phyloP scores from a whole-genome alignment of 768 basidiomycete species.

The Scleroderma citrinum region DNA sequence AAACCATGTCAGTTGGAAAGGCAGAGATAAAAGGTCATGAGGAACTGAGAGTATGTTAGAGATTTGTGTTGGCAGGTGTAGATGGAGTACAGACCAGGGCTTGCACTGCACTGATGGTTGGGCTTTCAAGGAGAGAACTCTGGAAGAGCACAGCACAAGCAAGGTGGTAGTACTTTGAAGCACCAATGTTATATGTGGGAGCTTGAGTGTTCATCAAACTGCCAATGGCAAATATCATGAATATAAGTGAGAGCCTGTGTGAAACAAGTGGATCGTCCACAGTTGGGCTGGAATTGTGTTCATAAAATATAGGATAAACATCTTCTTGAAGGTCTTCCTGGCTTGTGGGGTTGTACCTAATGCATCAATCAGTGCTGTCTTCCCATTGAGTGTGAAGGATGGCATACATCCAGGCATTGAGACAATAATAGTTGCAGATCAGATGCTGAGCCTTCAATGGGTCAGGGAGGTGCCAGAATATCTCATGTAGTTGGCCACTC shows the following conservation, averaged over 20 bases:
- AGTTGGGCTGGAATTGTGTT: slow-evolving; percentile 35
- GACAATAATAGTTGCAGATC: slow-evolving; percentile 55
- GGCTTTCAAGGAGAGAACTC: no score
- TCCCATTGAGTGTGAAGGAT: slow-evolving; percentile 3
- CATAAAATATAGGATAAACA: no score
- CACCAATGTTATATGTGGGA: slow-evolving; percentile 57
- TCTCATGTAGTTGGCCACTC: no score
- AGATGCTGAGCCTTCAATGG: no score
- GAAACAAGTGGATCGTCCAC: slow-evolving; percentile 46
- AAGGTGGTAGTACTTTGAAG: no score
- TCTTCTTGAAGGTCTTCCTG: slow-evolving; percentile 54
- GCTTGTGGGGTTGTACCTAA: slow-evolving; percentile 64
- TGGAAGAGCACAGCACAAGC: no score
- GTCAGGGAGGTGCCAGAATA: no score
- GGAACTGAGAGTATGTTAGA: slow-evolving; percentile 40
- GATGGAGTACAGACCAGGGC: no score
- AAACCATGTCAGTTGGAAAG: slow-evolving; percentile 63
- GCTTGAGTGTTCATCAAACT: slow-evolving; percentile 52
- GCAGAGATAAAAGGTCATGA: slow-evolving; percentile 69
- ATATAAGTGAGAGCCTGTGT: slow-evolving; percentile 61
- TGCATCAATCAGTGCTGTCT: slow-evolving; percentile 4
- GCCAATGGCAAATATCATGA: slow-evolving; percentile 63
- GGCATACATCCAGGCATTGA: slow-evolving; percentile 68
- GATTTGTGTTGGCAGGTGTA: slow-evolving; percentile 13
- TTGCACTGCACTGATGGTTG: no score